These are phyloP conservation scores for barrel medic (Medicago truncatula) DNA, from an alignment of 306 rosid genomes.

Conservation along the genomic window DNA sequence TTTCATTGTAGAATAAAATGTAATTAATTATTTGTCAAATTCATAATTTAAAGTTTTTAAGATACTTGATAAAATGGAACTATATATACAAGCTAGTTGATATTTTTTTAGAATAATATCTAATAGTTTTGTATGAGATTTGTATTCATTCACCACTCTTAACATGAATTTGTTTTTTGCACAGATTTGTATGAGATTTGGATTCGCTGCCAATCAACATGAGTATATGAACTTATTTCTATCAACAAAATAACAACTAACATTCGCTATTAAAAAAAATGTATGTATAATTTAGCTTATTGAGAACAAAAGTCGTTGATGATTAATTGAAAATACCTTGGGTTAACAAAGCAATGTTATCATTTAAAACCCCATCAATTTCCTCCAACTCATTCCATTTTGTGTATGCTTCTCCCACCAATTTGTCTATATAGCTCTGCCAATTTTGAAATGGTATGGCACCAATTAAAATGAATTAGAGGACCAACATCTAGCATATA, in stretches of 20 bases:
- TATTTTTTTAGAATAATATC: too few species aligned
- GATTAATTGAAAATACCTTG: conserved; percentile 56
- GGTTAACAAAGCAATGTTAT: conserved; percentile 52
- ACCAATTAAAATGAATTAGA: conserved; percentile 1
- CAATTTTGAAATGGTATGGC: conserved; percentile 2
- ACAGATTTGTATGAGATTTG: too few species aligned
- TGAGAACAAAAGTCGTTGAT: not conserved
- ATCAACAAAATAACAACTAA: not conserved
- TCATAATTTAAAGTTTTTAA: not conserved
- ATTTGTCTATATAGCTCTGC: conserved; percentile 56
- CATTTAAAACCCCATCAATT: conserved; percentile 52
- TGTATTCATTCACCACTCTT: too few species aligned
- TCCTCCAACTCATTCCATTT: conserved; percentile 63
- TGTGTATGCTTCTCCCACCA: conserved; percentile 58
- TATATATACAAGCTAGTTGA: too few species aligned
- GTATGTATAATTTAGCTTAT: too few species aligned
- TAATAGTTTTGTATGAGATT: not conserved
- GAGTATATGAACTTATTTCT: not conserved
- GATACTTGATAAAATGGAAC: too few species aligned
- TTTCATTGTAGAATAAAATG: not conserved
- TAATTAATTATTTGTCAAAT: not conserved
- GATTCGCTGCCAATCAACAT: not conserved
- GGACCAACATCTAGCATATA: not conserved
- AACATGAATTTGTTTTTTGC: too few species aligned
- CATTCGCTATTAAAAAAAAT: not conserved